These are phyloP conservation scores for Coniochaeta sp. DNA, from an alignment of 2,329 filamentous ascomycete genomes.

Conservation along the genomic window DNA sequence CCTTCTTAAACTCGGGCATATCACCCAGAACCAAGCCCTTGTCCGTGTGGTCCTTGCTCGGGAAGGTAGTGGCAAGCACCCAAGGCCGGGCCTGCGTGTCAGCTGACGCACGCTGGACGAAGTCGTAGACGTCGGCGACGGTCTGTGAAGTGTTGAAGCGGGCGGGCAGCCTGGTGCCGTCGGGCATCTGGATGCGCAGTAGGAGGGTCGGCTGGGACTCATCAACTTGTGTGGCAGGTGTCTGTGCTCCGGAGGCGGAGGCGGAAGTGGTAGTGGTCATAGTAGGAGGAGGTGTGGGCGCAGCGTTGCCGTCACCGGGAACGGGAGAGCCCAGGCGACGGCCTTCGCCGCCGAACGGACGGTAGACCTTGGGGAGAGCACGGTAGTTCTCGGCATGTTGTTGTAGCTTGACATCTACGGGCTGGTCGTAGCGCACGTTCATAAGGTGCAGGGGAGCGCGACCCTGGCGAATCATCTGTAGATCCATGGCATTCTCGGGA, in stretches of 20 bases:
- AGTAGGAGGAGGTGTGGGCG: constrained; percentile 25
- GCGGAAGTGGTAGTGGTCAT: constrained; percentile 24
- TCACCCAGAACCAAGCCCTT: constrained; percentile 52
- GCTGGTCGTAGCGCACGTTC: constrained; percentile 67
- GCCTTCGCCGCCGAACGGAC: constrained; percentile 66
- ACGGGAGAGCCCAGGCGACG: constrained; percentile 72
- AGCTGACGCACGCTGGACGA: constrained; percentile 59
- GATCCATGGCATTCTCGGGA: constrained; percentile 62
- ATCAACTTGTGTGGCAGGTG: constrained; percentile 44
- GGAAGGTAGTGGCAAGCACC: constrained; percentile 76
- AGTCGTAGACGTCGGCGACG: constrained; percentile 69
- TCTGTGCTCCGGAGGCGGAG: constrained; percentile 22
- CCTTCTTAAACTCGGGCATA: constrained; percentile 58
- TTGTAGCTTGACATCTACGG: constrained; percentile 72
- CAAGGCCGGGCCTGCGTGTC: constrained; percentile 53
- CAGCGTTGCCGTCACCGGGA: constrained; percentile 43
- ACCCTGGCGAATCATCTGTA: constrained; percentile 70
- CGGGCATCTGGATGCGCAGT: constrained; percentile 70
- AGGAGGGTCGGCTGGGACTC: constrained; percentile 59
- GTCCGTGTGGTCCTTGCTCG: constrained; percentile 72
- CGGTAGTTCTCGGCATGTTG: constrained; percentile 71
- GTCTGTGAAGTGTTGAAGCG: constrained; percentile 78
- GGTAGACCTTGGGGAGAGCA: constrained; percentile 66
- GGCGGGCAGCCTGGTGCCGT: constrained; percentile 69
- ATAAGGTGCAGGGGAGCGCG: constrained; percentile 72